These are phyloP conservation scores for Cryomyces minteri DNA, from an alignment of 495 filamentous ascomycete species.

Conservation along the genomic window DNA sequence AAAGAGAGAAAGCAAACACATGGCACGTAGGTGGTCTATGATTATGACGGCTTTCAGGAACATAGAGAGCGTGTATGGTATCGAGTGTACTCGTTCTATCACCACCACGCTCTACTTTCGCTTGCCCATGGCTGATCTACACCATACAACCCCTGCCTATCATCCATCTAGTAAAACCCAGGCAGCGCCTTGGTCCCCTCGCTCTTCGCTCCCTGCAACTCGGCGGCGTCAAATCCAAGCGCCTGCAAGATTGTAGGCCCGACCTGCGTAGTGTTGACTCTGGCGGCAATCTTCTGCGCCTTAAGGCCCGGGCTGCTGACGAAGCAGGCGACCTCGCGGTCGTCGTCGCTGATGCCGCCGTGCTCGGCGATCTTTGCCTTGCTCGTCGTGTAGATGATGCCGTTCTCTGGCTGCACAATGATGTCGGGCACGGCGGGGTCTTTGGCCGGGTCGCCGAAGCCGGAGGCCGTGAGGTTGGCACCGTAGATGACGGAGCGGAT, in stretches of 20 bases:
- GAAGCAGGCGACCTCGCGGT: constrained; percentile 18
- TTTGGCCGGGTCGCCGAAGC: constrained; percentile 16
- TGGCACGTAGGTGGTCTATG: no score
- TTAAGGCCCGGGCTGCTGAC: constrained; percentile 12
- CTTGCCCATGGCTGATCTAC: no score
- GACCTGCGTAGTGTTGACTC: constrained; percentile 16
- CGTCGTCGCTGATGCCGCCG: constrained; percentile 18
- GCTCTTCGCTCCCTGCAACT: constrained; percentile 11
- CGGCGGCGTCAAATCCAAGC: constrained; percentile 13
- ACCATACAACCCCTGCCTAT: not conserved
- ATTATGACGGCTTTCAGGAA: no score
- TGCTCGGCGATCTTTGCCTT: constrained; percentile 20
- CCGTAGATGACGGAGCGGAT: constrained; percentile 18
- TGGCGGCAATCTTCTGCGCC: constrained; percentile 4
- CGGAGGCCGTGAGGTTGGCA: constrained; percentile 8
- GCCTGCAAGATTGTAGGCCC: constrained; percentile 19
- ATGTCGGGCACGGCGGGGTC: constrained; percentile 23
- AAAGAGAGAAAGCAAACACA: no score
- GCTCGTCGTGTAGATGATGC: constrained; percentile 20
- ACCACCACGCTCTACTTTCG: no score
- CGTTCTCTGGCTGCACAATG: constrained; percentile 15
- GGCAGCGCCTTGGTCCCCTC: constrained; percentile 12
- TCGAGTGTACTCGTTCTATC: no score
- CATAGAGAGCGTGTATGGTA: no score
- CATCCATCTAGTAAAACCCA: constrained; percentile 7